phyloP scores from a whole-genome alignment of 306 rosid species.

The Quercus gilva region DNA sequence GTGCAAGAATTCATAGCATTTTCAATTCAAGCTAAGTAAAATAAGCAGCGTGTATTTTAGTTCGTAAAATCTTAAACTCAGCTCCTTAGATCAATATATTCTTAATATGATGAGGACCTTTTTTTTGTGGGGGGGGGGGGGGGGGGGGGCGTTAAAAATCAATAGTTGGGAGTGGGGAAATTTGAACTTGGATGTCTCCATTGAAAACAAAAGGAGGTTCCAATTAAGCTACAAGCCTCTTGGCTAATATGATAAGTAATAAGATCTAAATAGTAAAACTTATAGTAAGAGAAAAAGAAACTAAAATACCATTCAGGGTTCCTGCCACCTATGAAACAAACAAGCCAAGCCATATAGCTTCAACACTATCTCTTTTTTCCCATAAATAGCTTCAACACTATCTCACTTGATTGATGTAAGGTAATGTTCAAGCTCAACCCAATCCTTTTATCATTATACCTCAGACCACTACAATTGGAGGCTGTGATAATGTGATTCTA shows the following conservation, averaged over 20 bases:
- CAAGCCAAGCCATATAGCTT: background rate
- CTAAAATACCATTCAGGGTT: background rate
- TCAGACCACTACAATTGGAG: background rate
- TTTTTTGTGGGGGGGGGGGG: too few relatives aligned
- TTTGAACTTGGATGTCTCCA: too few relatives aligned
- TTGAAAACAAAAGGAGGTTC: too few relatives aligned
- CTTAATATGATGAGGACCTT: background rate
- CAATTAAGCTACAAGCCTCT: too few relatives aligned
- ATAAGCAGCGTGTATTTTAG: background rate
- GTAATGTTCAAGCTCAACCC: background rate
- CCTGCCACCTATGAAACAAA: background rate
- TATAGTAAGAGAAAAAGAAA: background rate
- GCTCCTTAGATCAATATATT: background rate
- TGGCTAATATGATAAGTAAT: background rate
- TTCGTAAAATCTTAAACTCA: background rate
- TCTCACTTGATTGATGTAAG: background rate
- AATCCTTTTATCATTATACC: background rate
- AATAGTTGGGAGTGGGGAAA: too few relatives aligned
- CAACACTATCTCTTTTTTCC: background rate
- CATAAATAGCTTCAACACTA: background rate
- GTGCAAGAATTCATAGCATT: background rate
- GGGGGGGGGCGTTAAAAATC: too few relatives aligned
- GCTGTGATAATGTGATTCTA: too few relatives aligned
- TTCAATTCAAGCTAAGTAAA: background rate
- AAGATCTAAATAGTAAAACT: background rate